A percentile compares a stretch with the other conserved stretches of the same genome.
phyloP scores from a whole-genome alignment of 306 rosid genomes.

The Vigna mungo region DNA sequence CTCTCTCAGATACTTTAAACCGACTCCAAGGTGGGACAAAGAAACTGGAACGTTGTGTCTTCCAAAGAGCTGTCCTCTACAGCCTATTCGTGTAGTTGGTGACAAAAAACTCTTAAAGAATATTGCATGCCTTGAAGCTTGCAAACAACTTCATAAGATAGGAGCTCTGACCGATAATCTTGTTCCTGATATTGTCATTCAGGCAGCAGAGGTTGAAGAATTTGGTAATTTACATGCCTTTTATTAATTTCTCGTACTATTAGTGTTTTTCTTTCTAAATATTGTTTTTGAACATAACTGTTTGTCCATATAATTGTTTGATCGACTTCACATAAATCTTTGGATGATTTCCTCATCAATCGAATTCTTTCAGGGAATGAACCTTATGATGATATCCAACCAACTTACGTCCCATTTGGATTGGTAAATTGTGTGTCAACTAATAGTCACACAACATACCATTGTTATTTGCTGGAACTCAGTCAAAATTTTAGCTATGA shows the following conservation, averaged over 20 bases:
- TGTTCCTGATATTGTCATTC: conserved; percentile 67
- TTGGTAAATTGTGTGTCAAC: conserved; percentile 48
- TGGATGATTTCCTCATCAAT: conserved; percentile 24
- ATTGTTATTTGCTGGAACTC: conserved; percentile 75
- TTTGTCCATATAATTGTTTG: conserved; percentile 8
- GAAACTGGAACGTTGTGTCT: conserved; percentile 63
- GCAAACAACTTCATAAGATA: conserved; percentile 78
- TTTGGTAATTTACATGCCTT: conserved; percentile 52
- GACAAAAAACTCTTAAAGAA: conserved; percentile 59
- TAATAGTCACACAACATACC: conserved; percentile 47
- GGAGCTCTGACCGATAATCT: conserved; percentile 87
- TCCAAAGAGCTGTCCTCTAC: conserved; percentile 85
- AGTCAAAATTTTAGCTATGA: conserved; percentile 60
- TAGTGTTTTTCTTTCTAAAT: conserved; percentile 9
- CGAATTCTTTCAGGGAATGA: conserved; percentile 55
- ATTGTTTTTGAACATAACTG: conserved; percentile 17
- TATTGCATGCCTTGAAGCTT: conserved; percentile 88
- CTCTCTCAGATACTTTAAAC: conserved; percentile 75
- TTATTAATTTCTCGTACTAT: conserved; percentile 33
- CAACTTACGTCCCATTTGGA: conserved; percentile 67
- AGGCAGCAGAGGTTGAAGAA: conserved; percentile 60
- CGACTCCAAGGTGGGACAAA: conserved; percentile 76
- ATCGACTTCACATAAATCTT: neutral
- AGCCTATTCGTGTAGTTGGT: conserved; percentile 55
- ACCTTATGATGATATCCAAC: conserved; percentile 63